Evolutionary conservation across 352 stramenopile species (phyloP).

Genomic region (Thalassiosira livingstoniorum): DNA sequence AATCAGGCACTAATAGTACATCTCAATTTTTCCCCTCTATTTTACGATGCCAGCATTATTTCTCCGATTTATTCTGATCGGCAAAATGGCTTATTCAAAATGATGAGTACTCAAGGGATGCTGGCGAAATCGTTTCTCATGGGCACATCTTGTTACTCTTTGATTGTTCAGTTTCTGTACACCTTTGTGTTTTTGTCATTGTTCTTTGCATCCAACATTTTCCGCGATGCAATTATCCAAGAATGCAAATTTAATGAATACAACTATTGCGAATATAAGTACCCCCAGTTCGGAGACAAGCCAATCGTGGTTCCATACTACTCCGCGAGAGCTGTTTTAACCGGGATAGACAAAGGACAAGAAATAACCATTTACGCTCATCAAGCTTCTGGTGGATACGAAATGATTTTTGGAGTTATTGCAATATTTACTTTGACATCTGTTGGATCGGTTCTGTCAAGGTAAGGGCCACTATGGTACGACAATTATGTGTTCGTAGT

Average conservation of each 20-base stretch:
- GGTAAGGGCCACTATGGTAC: neutral
- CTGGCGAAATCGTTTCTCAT: slow-evolving; percentile 56
- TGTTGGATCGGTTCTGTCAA: slow-evolving; percentile 43
- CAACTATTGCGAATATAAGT: slow-evolving; percentile 8
- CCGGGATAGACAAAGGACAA: slow-evolving; percentile 32
- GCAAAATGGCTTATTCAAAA: slow-evolving; percentile 59
- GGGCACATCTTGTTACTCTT: slow-evolving; percentile 57
- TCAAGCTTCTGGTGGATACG: slow-evolving; percentile 51
- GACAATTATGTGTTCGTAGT: too few relatives aligned
- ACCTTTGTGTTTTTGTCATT: slow-evolving; percentile 58
- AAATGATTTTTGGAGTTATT: slow-evolving; percentile 57
- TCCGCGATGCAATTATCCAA: slow-evolving; percentile 17
- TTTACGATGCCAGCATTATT: slow-evolving; percentile 61
- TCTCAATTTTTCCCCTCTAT: slow-evolving; percentile 53
- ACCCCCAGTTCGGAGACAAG: slow-evolving; percentile 27
- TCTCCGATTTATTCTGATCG: slow-evolving; percentile 62
- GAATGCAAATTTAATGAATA: slow-evolving; percentile 1
- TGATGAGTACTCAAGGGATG: slow-evolving; percentile 63
- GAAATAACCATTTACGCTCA: slow-evolving; percentile 49
- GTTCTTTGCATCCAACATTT: slow-evolving; percentile 53
- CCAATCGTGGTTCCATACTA: slow-evolving; percentile 16
- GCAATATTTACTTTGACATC: slow-evolving; percentile 57
- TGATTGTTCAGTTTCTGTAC: slow-evolving; percentile 58
- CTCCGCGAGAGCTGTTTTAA: neutral
- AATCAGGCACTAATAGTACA: neutral